A percentile compares a stretch with the other conserved stretches of the same genome.
Conservation (phyloP, 1,284 basidiomycete species). For the Cystobasidium sp. region DNA sequence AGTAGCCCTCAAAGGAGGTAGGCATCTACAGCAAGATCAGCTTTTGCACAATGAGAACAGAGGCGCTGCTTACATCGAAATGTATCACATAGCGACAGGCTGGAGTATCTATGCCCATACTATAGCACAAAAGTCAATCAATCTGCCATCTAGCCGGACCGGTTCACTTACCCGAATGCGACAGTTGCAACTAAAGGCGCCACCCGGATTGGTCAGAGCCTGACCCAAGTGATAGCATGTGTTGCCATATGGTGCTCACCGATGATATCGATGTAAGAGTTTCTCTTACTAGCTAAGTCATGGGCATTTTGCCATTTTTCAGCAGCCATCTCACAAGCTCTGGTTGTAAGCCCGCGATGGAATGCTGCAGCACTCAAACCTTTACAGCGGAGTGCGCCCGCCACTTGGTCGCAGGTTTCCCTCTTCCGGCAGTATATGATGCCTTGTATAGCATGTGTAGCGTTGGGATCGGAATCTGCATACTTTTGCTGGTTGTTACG, state of each 20-base stretch:
- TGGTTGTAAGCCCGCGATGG: slow-evolving; percentile 66
- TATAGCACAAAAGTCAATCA: slow-evolving; percentile 2
- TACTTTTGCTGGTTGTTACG: slow-evolving; percentile 20
- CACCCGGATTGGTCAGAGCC: slow-evolving; percentile 56
- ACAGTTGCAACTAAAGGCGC: slow-evolving; percentile 67
- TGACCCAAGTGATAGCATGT: not conserved
- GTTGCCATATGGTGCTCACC: slow-evolving; percentile 59
- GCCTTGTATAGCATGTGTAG: slow-evolving; percentile 63
- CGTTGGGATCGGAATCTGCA: slow-evolving; percentile 7
- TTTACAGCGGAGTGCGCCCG: slow-evolving; percentile 66
- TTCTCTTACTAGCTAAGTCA: slow-evolving; percentile 63
- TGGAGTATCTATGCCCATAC: slow-evolving; percentile 76
- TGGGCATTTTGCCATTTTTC: slow-evolving; percentile 65
- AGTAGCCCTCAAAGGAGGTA: slow-evolving; percentile 66
- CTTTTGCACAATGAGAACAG: slow-evolving; percentile 76
- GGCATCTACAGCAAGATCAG: slow-evolving; percentile 17
- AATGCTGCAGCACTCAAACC: slow-evolving; percentile 75
- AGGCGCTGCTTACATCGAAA: slow-evolving; percentile 65
- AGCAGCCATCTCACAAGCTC: slow-evolving; percentile 66
- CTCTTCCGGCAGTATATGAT: slow-evolving; percentile 78
- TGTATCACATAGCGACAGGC: slow-evolving; percentile 71
- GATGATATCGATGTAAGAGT: slow-evolving; percentile 52
- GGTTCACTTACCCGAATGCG: slow-evolving; percentile 68
- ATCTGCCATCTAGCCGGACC: not conserved
- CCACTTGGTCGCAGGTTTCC: slow-evolving; percentile 70